Conservation (phyloP, 495 filamentous ascomycete species). For the Talaromyces trachyspermus region DNA sequence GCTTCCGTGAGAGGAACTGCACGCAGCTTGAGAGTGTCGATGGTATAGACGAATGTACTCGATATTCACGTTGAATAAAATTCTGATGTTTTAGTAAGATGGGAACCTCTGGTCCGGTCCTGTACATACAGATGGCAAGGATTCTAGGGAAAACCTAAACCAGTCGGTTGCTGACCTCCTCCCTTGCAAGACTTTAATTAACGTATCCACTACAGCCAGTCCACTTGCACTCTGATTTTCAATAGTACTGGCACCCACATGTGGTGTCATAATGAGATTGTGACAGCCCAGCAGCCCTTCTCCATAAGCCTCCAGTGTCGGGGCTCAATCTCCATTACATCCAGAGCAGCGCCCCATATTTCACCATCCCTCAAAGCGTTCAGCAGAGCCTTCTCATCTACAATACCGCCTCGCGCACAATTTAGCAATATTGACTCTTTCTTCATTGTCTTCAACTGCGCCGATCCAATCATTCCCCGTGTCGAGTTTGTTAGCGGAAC, state of each 20-base stretch:
- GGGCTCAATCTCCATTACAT: slow-evolving; percentile 48
- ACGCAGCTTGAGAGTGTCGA: too few species aligned
- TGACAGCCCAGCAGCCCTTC: neutral
- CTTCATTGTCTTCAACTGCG: slow-evolving; percentile 44
- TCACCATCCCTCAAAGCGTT: slow-evolving; percentile 32
- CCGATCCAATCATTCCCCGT: slow-evolving; percentile 27
- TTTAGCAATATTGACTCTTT: slow-evolving; percentile 45
- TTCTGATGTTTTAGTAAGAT: too few species aligned
- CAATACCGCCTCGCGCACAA: slow-evolving; percentile 49
- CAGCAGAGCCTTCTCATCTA: slow-evolving; percentile 45
- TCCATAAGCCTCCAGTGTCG: slow-evolving; percentile 13
- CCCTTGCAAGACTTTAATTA: neutral
- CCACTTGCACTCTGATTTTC: slow-evolving; percentile 1
- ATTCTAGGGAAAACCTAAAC: too few species aligned
- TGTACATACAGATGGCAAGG: too few species aligned
- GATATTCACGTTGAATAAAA: too few species aligned
- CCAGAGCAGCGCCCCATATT: slow-evolving; percentile 46
- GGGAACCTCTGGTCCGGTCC: too few species aligned
- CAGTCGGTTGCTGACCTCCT: too few species aligned
- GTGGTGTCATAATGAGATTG: slow-evolving; percentile 7
- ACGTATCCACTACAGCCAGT: neutral
- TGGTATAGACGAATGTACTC: too few species aligned
- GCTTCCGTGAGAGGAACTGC: too few species aligned
- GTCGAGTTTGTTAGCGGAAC: neutral
- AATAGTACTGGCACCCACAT: neutral